Evolutionary conservation across 2,329 filamentous ascomycete species (phyloP).

Genomic region (Cercospora zeina): DNA sequence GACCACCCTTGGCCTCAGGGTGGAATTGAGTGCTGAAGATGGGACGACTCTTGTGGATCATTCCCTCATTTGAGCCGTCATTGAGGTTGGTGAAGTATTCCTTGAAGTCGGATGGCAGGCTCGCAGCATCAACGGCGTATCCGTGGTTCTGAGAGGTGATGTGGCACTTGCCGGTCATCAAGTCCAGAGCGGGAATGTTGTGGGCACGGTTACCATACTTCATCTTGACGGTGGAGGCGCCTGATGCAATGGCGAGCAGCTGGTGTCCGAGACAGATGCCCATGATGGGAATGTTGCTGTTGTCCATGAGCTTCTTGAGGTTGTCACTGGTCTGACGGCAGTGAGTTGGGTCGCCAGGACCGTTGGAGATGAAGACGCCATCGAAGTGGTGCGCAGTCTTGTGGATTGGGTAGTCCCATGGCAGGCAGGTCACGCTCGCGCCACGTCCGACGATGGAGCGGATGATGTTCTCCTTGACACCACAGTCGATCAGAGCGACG

Average conservation of each 20-base stretch:
- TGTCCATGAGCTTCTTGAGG: slow-evolving; percentile 85
- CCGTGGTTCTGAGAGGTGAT: slow-evolving; percentile 99
- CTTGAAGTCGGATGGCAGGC: slow-evolving; percentile 83
- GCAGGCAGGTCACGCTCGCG: slow-evolving; percentile 89
- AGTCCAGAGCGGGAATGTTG: slow-evolving; percentile 93
- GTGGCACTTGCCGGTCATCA: slow-evolving; percentile 95
- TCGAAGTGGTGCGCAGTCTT: slow-evolving; percentile 98
- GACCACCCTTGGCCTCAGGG: slow-evolving; percentile 95
- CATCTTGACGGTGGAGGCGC: slow-evolving; percentile 90
- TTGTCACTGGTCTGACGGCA: slow-evolving; percentile 94
- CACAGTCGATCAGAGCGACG: slow-evolving; percentile 93
- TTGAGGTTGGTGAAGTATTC: slow-evolving; percentile 99
- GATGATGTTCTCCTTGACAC: slow-evolving; percentile 99
- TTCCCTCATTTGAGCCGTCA: slow-evolving; percentile 94
- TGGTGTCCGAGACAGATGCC: slow-evolving; percentile 98
- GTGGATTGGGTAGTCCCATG: slow-evolving; percentile 95
- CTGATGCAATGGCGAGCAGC: slow-evolving; percentile 84
- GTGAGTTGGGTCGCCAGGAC: slow-evolving; percentile 95
- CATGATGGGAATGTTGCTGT: slow-evolving; percentile 88
- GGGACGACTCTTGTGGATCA: slow-evolving; percentile 92
- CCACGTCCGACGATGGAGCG: slow-evolving; percentile 90
- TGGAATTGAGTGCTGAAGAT: slow-evolving; percentile 99
- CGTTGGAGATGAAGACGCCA: slow-evolving; percentile 98
- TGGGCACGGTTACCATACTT: slow-evolving; percentile 99
- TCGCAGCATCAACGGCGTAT: slow-evolving; percentile 86